Evolutionary conservation across 352 stramenopile genomes (phyloP).

Genomic region (Elongisporangium anandrum): DNA sequence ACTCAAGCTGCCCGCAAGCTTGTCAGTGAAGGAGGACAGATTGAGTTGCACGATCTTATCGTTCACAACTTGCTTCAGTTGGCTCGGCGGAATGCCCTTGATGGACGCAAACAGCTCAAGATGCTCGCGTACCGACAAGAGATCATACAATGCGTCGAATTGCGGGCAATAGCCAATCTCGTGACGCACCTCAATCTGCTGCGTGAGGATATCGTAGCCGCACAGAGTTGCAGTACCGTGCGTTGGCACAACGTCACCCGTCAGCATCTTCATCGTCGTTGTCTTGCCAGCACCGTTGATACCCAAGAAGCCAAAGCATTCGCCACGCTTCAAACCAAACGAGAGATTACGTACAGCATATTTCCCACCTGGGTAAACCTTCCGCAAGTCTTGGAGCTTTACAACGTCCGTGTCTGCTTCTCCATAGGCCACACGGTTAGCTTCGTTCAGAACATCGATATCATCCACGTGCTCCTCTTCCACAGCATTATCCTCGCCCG

Average conservation of each 20-base stretch:
- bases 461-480: conserved; percentile 1
- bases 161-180: conserved; percentile 91
- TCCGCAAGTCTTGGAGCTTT: conserved; percentile 42
- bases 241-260: conserved; percentile 62
- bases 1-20: conserved; percentile 60
- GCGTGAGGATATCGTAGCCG: conserved; percentile 41
- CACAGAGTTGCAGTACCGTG: conserved; percentile 33
- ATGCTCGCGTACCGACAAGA: conserved; percentile 84
- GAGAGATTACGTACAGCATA: conserved; percentile 66
- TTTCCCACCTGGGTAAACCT: conserved; percentile 81
- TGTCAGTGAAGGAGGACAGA: conserved; percentile 66
- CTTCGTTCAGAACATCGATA: conserved; percentile 2
- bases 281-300: conserved; percentile 95
- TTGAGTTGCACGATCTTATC: conserved; percentile 75
- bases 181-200: conserved; percentile 58
- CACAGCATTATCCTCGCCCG: background rate
- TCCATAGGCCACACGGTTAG: conserved; percentile 1
- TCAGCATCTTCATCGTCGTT: conserved; percentile 94
- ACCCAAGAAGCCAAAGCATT: conserved; percentile 92
- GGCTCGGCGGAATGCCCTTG: conserved; percentile 81
- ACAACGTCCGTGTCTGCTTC: conserved; percentile 27
- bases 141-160: conserved; percentile 78
- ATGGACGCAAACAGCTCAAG: conserved; percentile 88
- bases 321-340: conserved; percentile 72
- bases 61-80: conserved; percentile 18